These are phyloP conservation scores for Fusarium chlamydosporum DNA, from an alignment of 2,329 filamentous ascomycete species.

Conservation along the genomic window DNA sequence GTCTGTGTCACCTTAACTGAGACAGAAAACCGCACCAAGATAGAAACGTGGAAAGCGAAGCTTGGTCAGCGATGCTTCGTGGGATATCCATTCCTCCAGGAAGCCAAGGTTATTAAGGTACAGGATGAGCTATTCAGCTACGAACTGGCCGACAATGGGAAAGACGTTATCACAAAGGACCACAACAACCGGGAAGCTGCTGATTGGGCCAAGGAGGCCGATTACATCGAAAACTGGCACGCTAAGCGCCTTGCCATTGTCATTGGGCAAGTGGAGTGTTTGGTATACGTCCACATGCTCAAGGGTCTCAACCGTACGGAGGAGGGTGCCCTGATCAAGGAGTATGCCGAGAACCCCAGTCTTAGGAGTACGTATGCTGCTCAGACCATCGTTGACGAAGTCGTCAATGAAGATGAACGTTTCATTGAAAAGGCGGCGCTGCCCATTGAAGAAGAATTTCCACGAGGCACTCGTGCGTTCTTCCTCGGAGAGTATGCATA, in stretches of 20 bases:
- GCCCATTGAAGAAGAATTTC: slow-evolving; percentile 92
- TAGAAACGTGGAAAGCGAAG: slow-evolving; percentile 80
- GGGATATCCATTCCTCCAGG: slow-evolving; percentile 94
- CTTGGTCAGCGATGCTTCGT: slow-evolving; percentile 90
- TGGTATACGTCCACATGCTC: slow-evolving; percentile 93
- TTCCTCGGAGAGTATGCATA: slow-evolving; percentile 96
- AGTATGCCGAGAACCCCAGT: slow-evolving; percentile 88
- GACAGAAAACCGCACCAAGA: slow-evolving; percentile 77
- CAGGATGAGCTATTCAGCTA: slow-evolving; percentile 97
- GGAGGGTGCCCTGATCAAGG: slow-evolving; percentile 90
- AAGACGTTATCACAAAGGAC: slow-evolving; percentile 75
- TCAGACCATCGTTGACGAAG: slow-evolving; percentile 90
- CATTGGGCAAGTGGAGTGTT: slow-evolving; percentile 86
- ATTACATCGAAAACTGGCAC: slow-evolving; percentile 87
- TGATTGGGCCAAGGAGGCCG: slow-evolving; percentile 86
- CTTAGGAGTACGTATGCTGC: slow-evolving; percentile 92
- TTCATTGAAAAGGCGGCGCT: slow-evolving; percentile 93
- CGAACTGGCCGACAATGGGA: slow-evolving; percentile 74
- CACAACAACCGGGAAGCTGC: slow-evolving; percentile 83
- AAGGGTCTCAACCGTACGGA: slow-evolving; percentile 93
- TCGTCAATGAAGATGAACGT: slow-evolving; percentile 89
- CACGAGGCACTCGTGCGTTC: slow-evolving; percentile 84
- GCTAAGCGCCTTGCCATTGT: slow-evolving; percentile 91
- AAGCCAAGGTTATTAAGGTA: slow-evolving; percentile 89
- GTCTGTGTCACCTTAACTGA: slow-evolving; percentile 90